Percentiles rank a stretch among this genome's conserved stretches.
Conservation (phyloP, 345 rosid species). For the Melaleuca alternifolia region DNA sequence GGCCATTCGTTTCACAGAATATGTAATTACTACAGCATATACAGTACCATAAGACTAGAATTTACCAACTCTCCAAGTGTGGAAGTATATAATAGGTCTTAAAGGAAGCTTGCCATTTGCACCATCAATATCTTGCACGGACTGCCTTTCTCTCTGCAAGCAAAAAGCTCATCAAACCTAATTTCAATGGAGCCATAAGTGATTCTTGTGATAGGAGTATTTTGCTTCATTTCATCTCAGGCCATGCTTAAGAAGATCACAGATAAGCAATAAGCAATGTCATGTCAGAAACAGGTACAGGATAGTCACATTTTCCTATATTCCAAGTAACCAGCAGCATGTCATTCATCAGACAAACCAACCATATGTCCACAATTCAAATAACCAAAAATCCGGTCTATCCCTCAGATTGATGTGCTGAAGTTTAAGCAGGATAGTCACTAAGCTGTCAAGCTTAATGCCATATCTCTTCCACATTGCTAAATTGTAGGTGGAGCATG, state of each 20-base stretch:
- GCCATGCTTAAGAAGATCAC: background rate
- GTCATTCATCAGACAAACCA: background rate
- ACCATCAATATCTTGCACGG: conserved; percentile 45
- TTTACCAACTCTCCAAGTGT: conserved; percentile 96
- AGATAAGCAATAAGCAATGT: background rate
- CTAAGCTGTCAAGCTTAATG: background rate
- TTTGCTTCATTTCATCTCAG: background rate
- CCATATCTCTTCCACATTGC: background rate
- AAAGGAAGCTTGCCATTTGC: conserved; percentile 46
- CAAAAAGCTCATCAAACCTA: background rate
- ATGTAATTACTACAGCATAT: background rate
- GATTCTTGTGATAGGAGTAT: background rate
- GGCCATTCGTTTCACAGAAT: background rate
- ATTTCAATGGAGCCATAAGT: background rate
- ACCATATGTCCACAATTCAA: background rate
- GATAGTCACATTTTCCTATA: background rate
- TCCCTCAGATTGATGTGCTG: background rate
- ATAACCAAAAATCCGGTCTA: background rate
- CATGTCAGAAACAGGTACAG: background rate
- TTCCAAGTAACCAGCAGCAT: background rate
- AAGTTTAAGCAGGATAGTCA: background rate
- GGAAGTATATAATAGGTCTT: conserved; percentile 81
- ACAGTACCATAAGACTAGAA: conserved; percentile 5
- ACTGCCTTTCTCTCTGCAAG: conserved; percentile 72
- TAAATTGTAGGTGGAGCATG: background rate